Conservation (phyloP, 106 monocot genomes). For the Acorus gramineus region DNA sequence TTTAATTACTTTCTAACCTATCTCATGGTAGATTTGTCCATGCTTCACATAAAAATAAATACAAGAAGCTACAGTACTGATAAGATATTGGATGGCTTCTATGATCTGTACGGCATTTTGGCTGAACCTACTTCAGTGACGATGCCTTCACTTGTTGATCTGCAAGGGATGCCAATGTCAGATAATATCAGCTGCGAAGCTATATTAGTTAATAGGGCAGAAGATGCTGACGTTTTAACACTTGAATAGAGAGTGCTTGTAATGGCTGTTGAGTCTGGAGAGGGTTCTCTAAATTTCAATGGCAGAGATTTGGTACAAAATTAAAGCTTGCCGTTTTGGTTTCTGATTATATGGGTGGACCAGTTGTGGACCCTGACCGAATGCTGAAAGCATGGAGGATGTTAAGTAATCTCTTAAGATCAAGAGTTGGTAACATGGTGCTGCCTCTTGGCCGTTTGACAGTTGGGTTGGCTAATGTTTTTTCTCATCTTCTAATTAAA, state of each 20-base stretch:
- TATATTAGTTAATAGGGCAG: constrained; percentile 42
- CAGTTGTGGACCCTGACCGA: constrained; percentile 63
- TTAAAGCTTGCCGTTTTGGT: constrained; percentile 78
- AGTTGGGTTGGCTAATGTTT: constrained; percentile 85
- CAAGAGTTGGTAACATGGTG: constrained; percentile 48
- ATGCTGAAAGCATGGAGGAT: constrained; percentile 58
- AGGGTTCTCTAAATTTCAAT: constrained; percentile 23
- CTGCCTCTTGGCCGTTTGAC: constrained; percentile 72
- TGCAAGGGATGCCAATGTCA: constrained; percentile 48
- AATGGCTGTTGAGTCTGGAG: constrained; percentile 34
- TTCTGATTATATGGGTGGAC: constrained; percentile 69
- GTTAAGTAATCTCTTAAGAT: constrained; percentile 40
- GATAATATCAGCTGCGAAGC: constrained; percentile 56
- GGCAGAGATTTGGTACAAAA: constrained; percentile 58
- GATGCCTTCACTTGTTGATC: constrained; percentile 59
- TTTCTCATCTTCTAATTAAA: neutral
- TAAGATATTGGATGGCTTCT: constrained; percentile 21
- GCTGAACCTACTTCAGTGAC: constrained; percentile 20
- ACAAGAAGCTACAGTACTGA: constrained; percentile 19
- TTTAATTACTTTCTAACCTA: too few species aligned
- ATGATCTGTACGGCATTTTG: constrained; percentile 28
- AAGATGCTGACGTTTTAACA: constrained; percentile 52
- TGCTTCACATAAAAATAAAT: constrained; percentile 10
- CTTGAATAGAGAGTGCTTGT: constrained; percentile 50
- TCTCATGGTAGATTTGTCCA: too few species aligned